Evolutionary conservation across 352 stramenopile genomes (phyloP), one percentile per base, ranked within the genome.

Genomic region (Phytophthora foliorum): DNA sequence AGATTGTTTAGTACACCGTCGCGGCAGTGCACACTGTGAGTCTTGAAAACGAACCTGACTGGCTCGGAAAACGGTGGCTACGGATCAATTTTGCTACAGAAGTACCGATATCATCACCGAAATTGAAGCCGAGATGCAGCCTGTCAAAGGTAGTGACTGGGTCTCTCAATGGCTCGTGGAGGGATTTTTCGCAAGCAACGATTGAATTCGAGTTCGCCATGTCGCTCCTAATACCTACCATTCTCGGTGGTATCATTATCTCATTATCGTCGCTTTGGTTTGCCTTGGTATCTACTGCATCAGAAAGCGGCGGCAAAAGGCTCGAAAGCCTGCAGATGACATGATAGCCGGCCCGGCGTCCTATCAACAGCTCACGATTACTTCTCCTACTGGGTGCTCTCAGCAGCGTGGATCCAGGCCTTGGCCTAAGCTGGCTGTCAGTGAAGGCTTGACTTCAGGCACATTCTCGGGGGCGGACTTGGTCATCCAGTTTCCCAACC

Each of bases 81-180:
- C 36, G 49, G 70, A 10, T 75, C 72, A n/a, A n/a, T 0, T 69
- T 4, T 84, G 72, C 29, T 67, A 74, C 44, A 53, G 29, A 3
- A 67, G 34, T 0, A 17, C 49, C 4, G 48, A 53, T 19, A 48
- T 59, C 6, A 52, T 60, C 0, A 55, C 54, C 4, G 25, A 52
- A 21, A 48, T 67, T 9, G 66, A 57, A 41, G 68, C 54, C 11
- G 42, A 49, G 4, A 68, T 70, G 60, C 7, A 45, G 41, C 2
- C 17, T 22, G 38, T 52, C 16, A 32, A 11, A 19, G 46, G 38
- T 0, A 70, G 48, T 9, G 21, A 38, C 24, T 74, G 54, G 67
- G 70, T 81, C 1, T 63, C 59, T 2, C 44, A 63, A 10, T 81
- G 74, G 74, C 63, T 81, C 3, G 25, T 64, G 5, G 56, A 77